phyloP scores from a whole-genome alignment of 148 eudicot genomes.

The Gaultheria prostrata region DNA sequence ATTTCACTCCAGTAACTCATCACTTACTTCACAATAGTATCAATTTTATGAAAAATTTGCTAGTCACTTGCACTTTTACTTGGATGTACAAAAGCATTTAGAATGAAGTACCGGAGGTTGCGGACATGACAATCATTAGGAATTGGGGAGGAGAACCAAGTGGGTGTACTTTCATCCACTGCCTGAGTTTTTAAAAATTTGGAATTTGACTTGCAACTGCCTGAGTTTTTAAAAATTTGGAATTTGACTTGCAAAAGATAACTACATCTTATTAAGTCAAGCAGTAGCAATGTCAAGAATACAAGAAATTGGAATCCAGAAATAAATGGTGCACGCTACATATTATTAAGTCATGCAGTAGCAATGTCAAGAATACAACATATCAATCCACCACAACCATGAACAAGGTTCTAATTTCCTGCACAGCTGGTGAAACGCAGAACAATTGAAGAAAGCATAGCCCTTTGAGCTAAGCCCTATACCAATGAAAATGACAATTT shows the following conservation, averaged over 20 bases:
- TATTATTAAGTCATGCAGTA: no score
- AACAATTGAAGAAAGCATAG: background rate
- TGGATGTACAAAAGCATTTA: background rate
- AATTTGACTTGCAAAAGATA: background rate
- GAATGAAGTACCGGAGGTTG: background rate
- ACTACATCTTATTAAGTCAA: background rate
- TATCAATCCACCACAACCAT: background rate
- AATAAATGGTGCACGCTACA: background rate
- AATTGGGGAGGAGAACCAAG: background rate
- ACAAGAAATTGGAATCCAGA: background rate
- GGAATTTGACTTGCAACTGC: background rate
- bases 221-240: background rate
- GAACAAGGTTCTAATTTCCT: conserved; percentile 5
- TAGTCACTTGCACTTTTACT: background rate
- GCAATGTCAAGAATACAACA: background rate
- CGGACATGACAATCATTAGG: background rate
- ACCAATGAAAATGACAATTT: background rate
- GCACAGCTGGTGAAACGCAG: background rate
- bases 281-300: background rate
- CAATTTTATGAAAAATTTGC: background rate
- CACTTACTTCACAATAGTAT: background rate
- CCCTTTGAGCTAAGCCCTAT: background rate
- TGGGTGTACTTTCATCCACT: background rate
- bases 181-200: background rate
- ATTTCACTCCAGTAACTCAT: background rate